A percentile compares a stretch with the other conserved stretches of the same genome.
phyloP scores from a whole-genome alignment of 257 asterid genomes.

The Scutellaria baicalensis region DNA sequence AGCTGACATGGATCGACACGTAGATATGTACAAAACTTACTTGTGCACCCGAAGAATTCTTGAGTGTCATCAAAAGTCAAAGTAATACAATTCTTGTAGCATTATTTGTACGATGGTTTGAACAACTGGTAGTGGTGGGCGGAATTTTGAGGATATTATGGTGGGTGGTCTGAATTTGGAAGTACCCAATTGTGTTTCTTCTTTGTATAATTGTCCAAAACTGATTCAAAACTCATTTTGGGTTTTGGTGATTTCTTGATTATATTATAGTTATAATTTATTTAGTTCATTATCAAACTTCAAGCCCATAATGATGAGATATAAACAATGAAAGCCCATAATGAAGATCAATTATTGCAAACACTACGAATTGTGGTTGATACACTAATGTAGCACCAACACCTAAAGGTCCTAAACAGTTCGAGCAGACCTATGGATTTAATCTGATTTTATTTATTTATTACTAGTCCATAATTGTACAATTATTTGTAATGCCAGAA shows the following conservation, averaged over 20 bases:
- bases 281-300: not conserved
- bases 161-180: not conserved
- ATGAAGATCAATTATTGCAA: not conserved
- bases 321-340: not conserved
- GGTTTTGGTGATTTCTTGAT: not conserved
- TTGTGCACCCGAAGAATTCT: not conserved
- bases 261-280: not conserved
- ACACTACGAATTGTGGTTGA: no score
- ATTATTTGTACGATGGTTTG: not conserved
- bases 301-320: not conserved
- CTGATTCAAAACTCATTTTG: not conserved
- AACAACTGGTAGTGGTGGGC: not conserved
- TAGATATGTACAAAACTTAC: no score
- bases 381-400: no score
- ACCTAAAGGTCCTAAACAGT: no score
- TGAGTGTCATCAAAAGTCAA: conserved; percentile 2
- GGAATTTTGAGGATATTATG: not conserved
- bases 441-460: no score
- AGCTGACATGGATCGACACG: no score
- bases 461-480: no score
- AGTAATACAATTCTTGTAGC: not conserved
- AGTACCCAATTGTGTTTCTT: not conserved
- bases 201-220: not conserved
- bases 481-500: no score
- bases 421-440: no score